Evolutionary conservation across 2,329 filamentous ascomycete species (phyloP), one percentile per base, ranked within the genome.

Genomic region (Fusarium proliferatum): DNA sequence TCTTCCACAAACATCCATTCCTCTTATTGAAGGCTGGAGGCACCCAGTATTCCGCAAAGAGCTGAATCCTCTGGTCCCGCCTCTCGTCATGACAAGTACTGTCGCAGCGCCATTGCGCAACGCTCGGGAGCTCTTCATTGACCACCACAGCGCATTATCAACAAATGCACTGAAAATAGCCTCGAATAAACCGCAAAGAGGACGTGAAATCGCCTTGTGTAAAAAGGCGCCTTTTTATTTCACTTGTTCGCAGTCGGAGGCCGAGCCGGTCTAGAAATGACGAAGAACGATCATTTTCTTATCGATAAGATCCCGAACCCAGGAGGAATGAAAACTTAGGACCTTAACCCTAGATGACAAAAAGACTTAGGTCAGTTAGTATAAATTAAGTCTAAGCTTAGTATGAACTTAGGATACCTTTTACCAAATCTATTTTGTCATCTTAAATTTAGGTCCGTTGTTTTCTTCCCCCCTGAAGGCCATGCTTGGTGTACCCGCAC

Each of bases 261-360:
- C 45, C 36, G 51, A 68, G 58, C 66, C 45, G 42, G 48, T 61
- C 52, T 36, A 67, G 72, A 75, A 74, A 69, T 72, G 71, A 72
- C 55, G 48, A 52, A n/a, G 38, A 57, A 69, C 51, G 42, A 59
- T 60, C 46, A 48, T 69, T 74, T 70, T 53, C 77, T 79, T 79
- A 79, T 79, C 77, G 77, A 79, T 79, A 79, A 78, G 73, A 38
- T 23, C 9, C 16, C 9, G 23, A 46, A 36, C 59, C 72, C 66
- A 42, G 28, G 28, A 28, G 28, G 28, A 28, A 28, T 28, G 28
- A 28, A 28, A 28, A 33, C 30, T 33, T 12, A 13, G 30, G 30
- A 33, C 11, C 30, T 33, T 33, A 12, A 13, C 11, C 11, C 11
- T 10, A 33, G 11, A 5, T 33, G 30, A 33, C 30, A 33, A 33